Percentiles rank a stretch among this genome's conserved stretches.
These are phyloP conservation scores for Cyberlindnera mycetangii DNA, from an alignment of 805 yeast genomes.

Conservation along the genomic window DNA sequence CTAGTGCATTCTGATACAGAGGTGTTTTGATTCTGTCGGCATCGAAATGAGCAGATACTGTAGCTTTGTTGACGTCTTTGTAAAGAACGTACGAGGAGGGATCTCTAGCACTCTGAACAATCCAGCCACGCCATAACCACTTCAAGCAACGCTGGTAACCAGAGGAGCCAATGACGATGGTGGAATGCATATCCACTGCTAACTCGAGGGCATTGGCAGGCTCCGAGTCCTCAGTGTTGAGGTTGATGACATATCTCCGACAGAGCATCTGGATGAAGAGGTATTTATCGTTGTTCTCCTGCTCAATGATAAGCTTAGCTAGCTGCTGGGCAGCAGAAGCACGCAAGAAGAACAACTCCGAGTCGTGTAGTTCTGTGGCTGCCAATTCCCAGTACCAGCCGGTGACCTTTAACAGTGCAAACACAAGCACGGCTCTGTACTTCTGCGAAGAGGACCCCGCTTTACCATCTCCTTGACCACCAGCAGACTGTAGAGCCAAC, in stretches of 20 bases:
- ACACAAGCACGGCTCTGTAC: constrained; percentile 66
- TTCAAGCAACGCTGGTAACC: constrained; percentile 85
- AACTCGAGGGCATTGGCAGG: constrained; percentile 79
- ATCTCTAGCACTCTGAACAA: constrained; percentile 67
- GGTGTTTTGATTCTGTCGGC: constrained; percentile 87
- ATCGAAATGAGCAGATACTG: constrained; percentile 62
- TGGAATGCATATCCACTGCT: constrained; percentile 83
- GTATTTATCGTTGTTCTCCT: constrained; percentile 49
- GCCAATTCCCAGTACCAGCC: constrained; percentile 72
- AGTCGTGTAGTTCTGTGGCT: constrained; percentile 60
- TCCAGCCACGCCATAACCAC: constrained; percentile 96
- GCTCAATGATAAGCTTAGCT: constrained; percentile 68
- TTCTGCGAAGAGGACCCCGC: constrained; percentile 52
- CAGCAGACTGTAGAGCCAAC: constrained; percentile 71
- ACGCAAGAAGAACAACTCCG: constrained; percentile 56
- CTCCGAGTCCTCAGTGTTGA: constrained; percentile 55
- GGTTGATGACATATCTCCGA: constrained; percentile 65
- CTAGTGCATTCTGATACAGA: constrained; percentile 71
- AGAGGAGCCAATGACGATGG: constrained; percentile 69
- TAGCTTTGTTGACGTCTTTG: constrained; percentile 53
- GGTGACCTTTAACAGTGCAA: constrained; percentile 70
- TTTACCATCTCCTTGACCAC: constrained; percentile 65
- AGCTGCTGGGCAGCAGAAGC: constrained; percentile 70
- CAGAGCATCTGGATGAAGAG: constrained; percentile 74
- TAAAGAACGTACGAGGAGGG: constrained; percentile 68